These are phyloP conservation scores for Phlebiopsis gigantea DNA, from an alignment of 768 basidiomycete genomes.

Conservation along the genomic window DNA sequence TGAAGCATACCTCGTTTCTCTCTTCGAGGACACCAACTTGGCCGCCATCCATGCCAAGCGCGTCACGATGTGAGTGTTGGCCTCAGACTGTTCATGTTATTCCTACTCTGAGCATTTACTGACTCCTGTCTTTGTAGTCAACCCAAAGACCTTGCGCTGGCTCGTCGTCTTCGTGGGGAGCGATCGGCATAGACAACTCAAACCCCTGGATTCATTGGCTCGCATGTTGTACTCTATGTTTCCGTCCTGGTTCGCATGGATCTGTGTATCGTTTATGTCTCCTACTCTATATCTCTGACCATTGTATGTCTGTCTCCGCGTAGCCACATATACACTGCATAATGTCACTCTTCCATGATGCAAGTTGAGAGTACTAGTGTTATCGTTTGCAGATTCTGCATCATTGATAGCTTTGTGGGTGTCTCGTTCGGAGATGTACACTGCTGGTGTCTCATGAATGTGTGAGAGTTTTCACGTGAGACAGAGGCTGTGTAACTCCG, in stretches of 20 bases:
- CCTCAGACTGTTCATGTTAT: not conserved
- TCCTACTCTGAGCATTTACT: not conserved
- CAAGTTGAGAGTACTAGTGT: not conserved
- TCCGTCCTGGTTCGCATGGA: not conserved
- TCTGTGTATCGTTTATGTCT: not conserved
- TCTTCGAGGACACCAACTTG: constrained; percentile 80
- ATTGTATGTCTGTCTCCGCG: not conserved
- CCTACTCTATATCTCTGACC: not conserved
- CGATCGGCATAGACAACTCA: constrained; percentile 41
- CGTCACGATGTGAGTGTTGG: constrained; percentile 50
- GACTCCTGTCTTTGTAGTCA: constrained; percentile 34
- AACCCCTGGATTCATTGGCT: not conserved
- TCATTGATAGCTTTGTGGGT: no score
- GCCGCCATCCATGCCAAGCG: constrained; percentile 86
- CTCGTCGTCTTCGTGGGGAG: constrained; percentile 76
- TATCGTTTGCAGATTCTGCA: no score
- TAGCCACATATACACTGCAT: not conserved
- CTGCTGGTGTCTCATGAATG: no score
- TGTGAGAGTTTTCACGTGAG: no score
- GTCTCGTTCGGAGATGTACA: no score
- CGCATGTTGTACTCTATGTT: not conserved
- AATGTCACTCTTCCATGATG: not conserved
- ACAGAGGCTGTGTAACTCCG: no score
- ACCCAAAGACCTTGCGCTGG: constrained; percentile 81
- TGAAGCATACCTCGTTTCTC: constrained; percentile 73